Evolutionary conservation across 768 basidiomycete species (phyloP), one percentile per base, ranked within the genome.

Genomic region (Nidularia pulvinata): DNA sequence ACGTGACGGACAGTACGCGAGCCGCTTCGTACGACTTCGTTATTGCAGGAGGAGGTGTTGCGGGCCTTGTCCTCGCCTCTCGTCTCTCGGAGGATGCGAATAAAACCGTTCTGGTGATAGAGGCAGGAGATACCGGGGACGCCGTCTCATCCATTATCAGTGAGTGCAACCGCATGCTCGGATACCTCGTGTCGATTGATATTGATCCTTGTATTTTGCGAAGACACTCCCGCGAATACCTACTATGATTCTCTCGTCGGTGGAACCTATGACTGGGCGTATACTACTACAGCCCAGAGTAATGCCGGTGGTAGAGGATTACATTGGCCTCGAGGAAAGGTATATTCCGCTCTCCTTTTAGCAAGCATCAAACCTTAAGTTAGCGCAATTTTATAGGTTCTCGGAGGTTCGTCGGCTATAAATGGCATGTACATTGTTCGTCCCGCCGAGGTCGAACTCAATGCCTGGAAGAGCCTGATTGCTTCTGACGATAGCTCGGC

Each of bases 371-470:
- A 42, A 13, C 37, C 14, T 33, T 51, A 13, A 34, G 22, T 32
- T 32, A 30, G 13, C 32, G n/a, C 42, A 10, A 30, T 19, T 36
- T 42, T 11, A 11, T 46, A 87, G 73, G 73, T 85, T 43, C 73
- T 91, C 22, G 88, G 88, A 50, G 88, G 88, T 5, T 85, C 82
- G 0, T 77, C 84, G 33, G 85, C 87, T 7, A 74, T 88, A 50
- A 91, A 91, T 65, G 86, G 84, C 47, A 76, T 89, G 75, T 88
- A 85, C 69, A 70, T 80, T 57, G 76, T 85, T 47, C 77, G 83
- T 7, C 83, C 84, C 6, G 74, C 79, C 25, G 58, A 72, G 53
- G 56, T 71, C 52, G 83, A 84, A 59, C 65, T 83, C 58, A 72
- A 83, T 55, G 69, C 78, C 3, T 82, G 78, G 78, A 64, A 71